Base-by-base conservation (phyloP, 495 filamentous ascomycete species). In the Aspergillus mulundensis region DNA sequence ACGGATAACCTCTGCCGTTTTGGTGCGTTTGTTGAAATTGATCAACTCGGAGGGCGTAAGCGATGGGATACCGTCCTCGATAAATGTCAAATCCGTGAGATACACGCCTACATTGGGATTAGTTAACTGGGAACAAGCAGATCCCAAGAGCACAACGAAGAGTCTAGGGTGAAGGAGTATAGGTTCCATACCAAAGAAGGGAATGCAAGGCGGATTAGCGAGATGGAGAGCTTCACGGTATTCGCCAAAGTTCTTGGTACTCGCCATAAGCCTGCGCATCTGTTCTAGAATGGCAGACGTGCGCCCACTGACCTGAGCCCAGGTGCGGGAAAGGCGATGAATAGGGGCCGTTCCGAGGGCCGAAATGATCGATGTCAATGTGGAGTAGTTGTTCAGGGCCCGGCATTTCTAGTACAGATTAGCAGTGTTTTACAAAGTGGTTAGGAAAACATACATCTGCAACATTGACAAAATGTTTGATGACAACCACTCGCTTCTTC, bases 21-120 rank as follows among this genome's bases (percentile, higher is more conserved):
- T 97, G 41, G 91, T 88, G 32, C 95, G 88, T 78, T 98, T 97
- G 65, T 89, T 90, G 70, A 97, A 98, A 76, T 98, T 97, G 76
- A 97, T 98, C 64, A 96, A 77, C 64, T 94, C 87, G 18, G 91
- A 92, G 65, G 92, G 93, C 70, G 96, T 97, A 61, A 95, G 83
- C 19, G 91, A 95, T 15, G 93, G 90, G 60, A 97, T 98, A 62
- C 94, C 94, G 64, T 98, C 94, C 71, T 97, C 94, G 62, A 98
- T 97, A 71, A 98, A 98, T 25, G 94, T 97, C 46, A 98, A 81
- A 74, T 98, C 94, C 54, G 95, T 98, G 45, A 98, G 80, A 70
- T 97, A 98, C 44, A 97, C 93, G 71, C 91, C 91, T 95, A 63
- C 19, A 38, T 14, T n/a, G n/a, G n/a, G 48, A 2, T 43, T 38